Evolutionary conservation across 805 yeast species (phyloP), one percentile per base, ranked within the genome.

Genomic region (Saccharomycopsis lassenensis): DNA sequence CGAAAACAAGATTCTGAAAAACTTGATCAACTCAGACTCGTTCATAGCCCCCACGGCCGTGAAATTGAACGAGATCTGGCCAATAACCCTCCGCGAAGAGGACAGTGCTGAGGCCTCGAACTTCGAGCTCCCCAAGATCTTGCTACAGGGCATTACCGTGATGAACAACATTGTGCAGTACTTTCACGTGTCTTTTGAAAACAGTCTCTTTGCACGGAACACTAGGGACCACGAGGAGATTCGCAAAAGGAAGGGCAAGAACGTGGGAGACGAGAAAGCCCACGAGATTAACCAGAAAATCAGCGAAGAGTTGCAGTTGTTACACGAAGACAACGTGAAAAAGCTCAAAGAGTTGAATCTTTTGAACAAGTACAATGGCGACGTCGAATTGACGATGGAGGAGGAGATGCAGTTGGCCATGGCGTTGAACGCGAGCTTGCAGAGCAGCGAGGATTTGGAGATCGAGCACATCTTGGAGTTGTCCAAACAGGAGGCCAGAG

Each of bases 121-220:
- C n/a, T n/a, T n/a, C n/a, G n/a, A 16, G 14, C 22, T 35, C 20
- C 40, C 40, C 17, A 19, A 35, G 7, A 26, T 38, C 8, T 23
- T 43, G 7, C 14, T 43, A 22, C 15, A 22, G 16, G 46, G 46
- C 3, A 18, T 40, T 3, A 28, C 40, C 15, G 42, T 40, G 7
- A 14, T 29, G 8, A 33, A 41, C 16, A 34, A 40, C 17, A 37
- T 43, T 19, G 40, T 43, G 8, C 31, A 35, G 15, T 43, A 40
- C 19, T 43, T 43, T 12, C 45, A 43, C 19, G 24, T 43, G 11
- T 43, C 45, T 4, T 35, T 31, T 29, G 44, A 37, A 19, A 36
- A 40, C 21, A 29, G 40, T 4, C 29, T 42, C 26, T 20, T 35
- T 12, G 24, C 30, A 12, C 23, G 27, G 14, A 31, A 29, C 29